These are phyloP conservation scores for Physcomitrellopsis africana DNA, from an alignment of 225 moss, liverwort and hornwort genomes.

Conservation along the genomic window DNA sequence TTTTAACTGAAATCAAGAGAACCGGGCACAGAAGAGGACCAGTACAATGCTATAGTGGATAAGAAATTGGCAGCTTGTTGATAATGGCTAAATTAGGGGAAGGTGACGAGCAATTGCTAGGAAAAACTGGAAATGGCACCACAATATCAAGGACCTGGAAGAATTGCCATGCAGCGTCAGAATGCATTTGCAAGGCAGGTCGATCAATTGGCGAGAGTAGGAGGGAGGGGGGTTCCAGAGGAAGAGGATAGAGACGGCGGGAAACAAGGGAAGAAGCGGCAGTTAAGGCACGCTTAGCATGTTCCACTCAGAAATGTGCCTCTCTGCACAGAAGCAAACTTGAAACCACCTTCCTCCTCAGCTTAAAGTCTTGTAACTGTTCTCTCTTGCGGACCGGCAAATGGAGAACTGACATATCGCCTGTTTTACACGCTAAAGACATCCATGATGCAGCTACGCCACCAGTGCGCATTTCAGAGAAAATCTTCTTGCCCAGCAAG, in stretches of 20 bases:
- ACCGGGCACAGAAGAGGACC: slow-evolving; percentile 23
- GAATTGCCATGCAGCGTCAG: slow-evolving; percentile 16
- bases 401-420: slow-evolving; percentile 6
- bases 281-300: slow-evolving; percentile 47
- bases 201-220: slow-evolving; percentile 23
- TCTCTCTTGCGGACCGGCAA: slow-evolving; percentile 7
- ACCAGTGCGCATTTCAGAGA: slow-evolving; percentile 1
- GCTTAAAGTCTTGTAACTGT: slow-evolving; percentile 27
- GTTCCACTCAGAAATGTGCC: slow-evolving; percentile 36
- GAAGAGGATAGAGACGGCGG: slow-evolving; percentile 48
- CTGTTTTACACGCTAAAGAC: slow-evolving; percentile 27
- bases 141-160: background rate
- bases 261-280: slow-evolving; percentile 66
- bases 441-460: background rate
- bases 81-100: background rate
- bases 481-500: slow-evolving; percentile 39
- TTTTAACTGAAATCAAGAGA: slow-evolving; percentile 10
- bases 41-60: slow-evolving; percentile 19
- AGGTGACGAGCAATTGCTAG: slow-evolving; percentile 1
- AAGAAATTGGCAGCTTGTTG: slow-evolving; percentile 8
- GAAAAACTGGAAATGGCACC: background rate
- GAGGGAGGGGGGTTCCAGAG: slow-evolving; percentile 38
- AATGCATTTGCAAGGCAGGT: slow-evolving; percentile 17
- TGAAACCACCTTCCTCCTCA: slow-evolving; percentile 12
- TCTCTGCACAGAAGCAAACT: slow-evolving; percentile 22